Conservation (phyloP, 176 grass and related monocot genomes). For the Calamus simplicifolius region DNA sequence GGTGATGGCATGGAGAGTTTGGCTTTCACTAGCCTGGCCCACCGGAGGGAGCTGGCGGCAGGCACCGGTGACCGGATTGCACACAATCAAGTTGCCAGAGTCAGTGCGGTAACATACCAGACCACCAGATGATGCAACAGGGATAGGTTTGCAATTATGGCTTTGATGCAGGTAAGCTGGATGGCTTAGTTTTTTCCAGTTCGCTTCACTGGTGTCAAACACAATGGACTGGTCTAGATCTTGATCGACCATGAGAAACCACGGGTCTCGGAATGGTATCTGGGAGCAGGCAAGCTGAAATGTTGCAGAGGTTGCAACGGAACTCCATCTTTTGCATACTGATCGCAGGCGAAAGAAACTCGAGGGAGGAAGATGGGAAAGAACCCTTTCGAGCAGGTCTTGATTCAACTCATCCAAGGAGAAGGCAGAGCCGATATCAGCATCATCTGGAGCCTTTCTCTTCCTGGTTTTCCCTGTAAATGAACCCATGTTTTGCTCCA, state of each 20-base stretch:
- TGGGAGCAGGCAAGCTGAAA: slow-evolving; percentile 63
- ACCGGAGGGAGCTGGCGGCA: slow-evolving; percentile 41
- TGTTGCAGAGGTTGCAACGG: slow-evolving; percentile 33
- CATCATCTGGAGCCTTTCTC: slow-evolving; percentile 15
- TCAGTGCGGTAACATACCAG: slow-evolving; percentile 50
- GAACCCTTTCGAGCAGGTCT: slow-evolving; percentile 74
- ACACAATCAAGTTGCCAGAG: slow-evolving; percentile 39
- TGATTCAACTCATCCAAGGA: slow-evolving; percentile 50
- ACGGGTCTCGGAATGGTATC: slow-evolving; percentile 36
- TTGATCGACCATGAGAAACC: slow-evolving; percentile 75
- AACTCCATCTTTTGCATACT: slow-evolving; percentile 52
- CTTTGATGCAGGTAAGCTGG: slow-evolving; percentile 8
- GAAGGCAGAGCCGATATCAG: neutral
- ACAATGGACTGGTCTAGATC: slow-evolving; percentile 8
- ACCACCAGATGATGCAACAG: slow-evolving; percentile 57
- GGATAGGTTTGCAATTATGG: slow-evolving; percentile 21
- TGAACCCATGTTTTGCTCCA: neutral
- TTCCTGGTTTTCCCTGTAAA: slow-evolving; percentile 6
- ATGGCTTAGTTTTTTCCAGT: slow-evolving; percentile 18
- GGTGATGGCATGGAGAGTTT: slow-evolving; percentile 45
- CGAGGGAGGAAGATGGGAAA: slow-evolving; percentile 53
- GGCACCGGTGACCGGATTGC: slow-evolving; percentile 66
- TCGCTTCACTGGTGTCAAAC: slow-evolving; percentile 24
- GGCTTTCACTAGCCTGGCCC: neutral
- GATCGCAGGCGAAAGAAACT: slow-evolving; percentile 64